Evolutionary conservation across 192 early-diverging fungal species (phyloP), one percentile per base, ranked within the genome.

Genomic region (Jimgerdemannia lactiflua): DNA sequence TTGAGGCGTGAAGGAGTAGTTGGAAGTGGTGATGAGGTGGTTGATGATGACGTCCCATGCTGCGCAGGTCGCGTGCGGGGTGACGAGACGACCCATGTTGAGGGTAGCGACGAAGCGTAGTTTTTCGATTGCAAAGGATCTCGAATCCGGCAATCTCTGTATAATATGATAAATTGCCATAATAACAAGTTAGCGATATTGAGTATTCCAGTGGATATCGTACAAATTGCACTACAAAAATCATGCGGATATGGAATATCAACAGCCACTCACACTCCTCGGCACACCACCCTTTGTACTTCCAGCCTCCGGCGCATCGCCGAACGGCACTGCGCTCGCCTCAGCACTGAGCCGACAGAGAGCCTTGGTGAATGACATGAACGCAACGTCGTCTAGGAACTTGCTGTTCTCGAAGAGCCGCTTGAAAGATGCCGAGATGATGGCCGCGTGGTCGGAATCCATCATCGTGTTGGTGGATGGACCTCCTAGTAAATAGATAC

Each of bases 101-200:
- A 89, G 63, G 6, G 88, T 74, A 4, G 86, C 72, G 10, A 94
- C 85, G 67, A 90, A 88, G 43, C 86, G 84, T 54, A 96, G 76
- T 75, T 94, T 93, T 40, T 89, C 83, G n/a, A 95, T 83, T 0
- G 93, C 92, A 86, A 95, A 95, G 10, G 90, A 91, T 77, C 89
- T 92, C 63, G 94, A 89, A 49, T 95, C 90, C 1, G 88, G 79
- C n/a, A 77, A 79, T 83, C 88, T 92, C 87, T 89, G 82, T 59
- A 71, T 10, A 20, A 20, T 54, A 71, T 54, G 39, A 29, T 40
- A 42, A 64, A 39, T 19, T 39, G 7, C 39, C 63, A 73, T 19
- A 68, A 43, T 17, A 39, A n/a, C 20, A 2, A 71, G 3, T 29
- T 3, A 59, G 71, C 3, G 71, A 42, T 29, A 29, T 29, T 29